A percentile compares a stretch with the other conserved stretches of the same genome.
These are phyloP conservation scores for Lactarius sanguifluus DNA, from an alignment of 768 basidiomycete genomes.

Conservation along the genomic window DNA sequence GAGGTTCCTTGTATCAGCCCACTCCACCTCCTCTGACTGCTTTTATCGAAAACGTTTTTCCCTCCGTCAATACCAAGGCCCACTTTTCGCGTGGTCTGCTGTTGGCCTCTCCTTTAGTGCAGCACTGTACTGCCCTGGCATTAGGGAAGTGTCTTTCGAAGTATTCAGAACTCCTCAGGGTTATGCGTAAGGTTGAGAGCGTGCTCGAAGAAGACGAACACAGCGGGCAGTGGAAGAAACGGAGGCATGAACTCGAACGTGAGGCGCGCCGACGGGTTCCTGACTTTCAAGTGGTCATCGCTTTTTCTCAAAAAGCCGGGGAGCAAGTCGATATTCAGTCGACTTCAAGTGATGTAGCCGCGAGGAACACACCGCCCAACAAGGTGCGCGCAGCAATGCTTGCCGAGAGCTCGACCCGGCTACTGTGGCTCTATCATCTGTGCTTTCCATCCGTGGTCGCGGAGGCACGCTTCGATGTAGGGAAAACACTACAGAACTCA, in stretches of 20 bases:
- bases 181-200: conserved; percentile 49
- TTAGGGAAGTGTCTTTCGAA: conserved; percentile 77
- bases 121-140: conserved; percentile 79
- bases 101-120: conserved; percentile 69
- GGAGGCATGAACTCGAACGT: conserved; percentile 66
- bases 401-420: conserved; percentile 73
- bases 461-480: conserved; percentile 84
- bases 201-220: conserved; percentile 61
- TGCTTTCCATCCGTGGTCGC: conserved; percentile 71
- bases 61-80: conserved; percentile 64
- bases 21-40: conserved; percentile 69
- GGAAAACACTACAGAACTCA: conserved; percentile 65
- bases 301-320: conserved; percentile 58
- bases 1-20: conserved; percentile 54
- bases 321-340: background rate
- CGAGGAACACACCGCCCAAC: conserved; percentile 25
- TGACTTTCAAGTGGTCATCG: conserved; percentile 83
- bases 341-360: background rate
- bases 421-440: conserved; percentile 84
- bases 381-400: conserved; percentile 58
- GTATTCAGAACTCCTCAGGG: conserved; percentile 51
- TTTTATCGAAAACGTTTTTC: conserved; percentile 79
- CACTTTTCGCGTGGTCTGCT: conserved; percentile 84
- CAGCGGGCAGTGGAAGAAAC: conserved; percentile 70
- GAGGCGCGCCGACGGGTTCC: conserved; percentile 78